A percentile compares a stretch with the other conserved stretches of the same genome.
Conservation (phyloP, 2,329 filamentous ascomycete genomes). For the Neopestalotiopsis rosae region DNA sequence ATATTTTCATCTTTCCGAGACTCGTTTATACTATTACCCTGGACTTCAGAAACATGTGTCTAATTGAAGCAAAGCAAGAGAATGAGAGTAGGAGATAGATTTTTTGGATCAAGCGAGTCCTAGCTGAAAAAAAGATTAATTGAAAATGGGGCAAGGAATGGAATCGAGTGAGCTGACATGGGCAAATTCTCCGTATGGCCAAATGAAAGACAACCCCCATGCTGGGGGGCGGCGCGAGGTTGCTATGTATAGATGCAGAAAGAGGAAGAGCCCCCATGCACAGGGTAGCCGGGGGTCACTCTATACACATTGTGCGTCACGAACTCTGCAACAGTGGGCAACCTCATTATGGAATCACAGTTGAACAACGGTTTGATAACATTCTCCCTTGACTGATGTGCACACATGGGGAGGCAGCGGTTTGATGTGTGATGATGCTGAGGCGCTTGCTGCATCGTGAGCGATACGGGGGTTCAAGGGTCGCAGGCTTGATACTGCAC, state of each 20-base stretch:
- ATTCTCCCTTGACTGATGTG: not conserved
- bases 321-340: not conserved
- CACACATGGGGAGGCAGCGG: slow-evolving; percentile 14
- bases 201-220: slow-evolving; percentile 16
- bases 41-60: slow-evolving; percentile 23
- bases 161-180: slow-evolving; percentile 30
- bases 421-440: slow-evolving; percentile 3
- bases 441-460: slow-evolving; percentile 22
- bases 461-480: not conserved
- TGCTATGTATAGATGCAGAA: slow-evolving; percentile 3
- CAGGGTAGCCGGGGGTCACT: slow-evolving; percentile 15
- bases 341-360: not conserved
- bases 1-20: not conserved
- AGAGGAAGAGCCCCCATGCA: not conserved
- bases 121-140: slow-evolving; percentile 20
- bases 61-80: slow-evolving; percentile 17
- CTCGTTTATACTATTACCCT: not conserved
- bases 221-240: not conserved
- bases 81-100: slow-evolving; percentile 7
- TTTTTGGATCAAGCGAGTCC: not conserved
- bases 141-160: slow-evolving; percentile 5
- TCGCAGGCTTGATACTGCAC: not conserved
- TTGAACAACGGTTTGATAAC: slow-evolving; percentile 24
- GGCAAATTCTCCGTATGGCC: slow-evolving; percentile 24
- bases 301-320: slow-evolving; percentile 26